A percentile compares a stretch with the other conserved stretches of the same genome.
Conservation (phyloP, 352 stramenopile genomes). For the Globisporangium perplexum region DNA sequence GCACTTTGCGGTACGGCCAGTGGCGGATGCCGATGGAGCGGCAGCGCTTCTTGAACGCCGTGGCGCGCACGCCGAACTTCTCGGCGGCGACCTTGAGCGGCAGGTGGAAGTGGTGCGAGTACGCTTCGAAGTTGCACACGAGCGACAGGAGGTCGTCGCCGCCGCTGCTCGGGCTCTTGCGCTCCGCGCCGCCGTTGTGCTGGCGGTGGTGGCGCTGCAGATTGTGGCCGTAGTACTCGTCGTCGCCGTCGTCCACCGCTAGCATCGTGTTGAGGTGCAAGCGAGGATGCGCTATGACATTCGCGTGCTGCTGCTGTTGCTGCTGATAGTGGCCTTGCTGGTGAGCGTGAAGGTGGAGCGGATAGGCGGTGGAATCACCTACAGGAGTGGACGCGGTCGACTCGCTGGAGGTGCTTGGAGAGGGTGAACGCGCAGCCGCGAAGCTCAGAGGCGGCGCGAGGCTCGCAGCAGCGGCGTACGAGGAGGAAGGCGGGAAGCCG, state of each 20-base stretch:
- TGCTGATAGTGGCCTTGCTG: neutral
- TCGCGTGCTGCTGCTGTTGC: constrained; percentile 1
- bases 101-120: constrained; percentile 62
- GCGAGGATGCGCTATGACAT: constrained; percentile 4
- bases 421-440: neutral
- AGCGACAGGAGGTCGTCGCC: constrained; percentile 42
- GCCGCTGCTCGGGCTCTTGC: constrained; percentile 1
- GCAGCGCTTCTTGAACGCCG: constrained; percentile 73
- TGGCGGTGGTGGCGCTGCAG: neutral
- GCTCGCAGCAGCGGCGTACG: neutral
- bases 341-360: neutral
- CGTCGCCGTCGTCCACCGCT: constrained; percentile 20
- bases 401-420: constrained; percentile 4
- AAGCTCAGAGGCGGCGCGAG: constrained; percentile 3
- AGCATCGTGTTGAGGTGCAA: constrained; percentile 26
- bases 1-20: constrained; percentile 70
- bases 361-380: neutral
- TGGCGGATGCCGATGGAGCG: constrained; percentile 66
- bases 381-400: constrained; percentile 6
- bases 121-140: constrained; percentile 63
- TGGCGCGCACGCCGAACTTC: constrained; percentile 69
- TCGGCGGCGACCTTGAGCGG: constrained; percentile 62
- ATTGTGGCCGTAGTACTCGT: constrained; percentile 24
- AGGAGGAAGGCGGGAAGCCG: neutral
- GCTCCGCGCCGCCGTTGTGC: constrained; percentile 12